Conservation (phyloP, 495 filamentous ascomycete genomes). For the Xylaria palmicola region DNA sequence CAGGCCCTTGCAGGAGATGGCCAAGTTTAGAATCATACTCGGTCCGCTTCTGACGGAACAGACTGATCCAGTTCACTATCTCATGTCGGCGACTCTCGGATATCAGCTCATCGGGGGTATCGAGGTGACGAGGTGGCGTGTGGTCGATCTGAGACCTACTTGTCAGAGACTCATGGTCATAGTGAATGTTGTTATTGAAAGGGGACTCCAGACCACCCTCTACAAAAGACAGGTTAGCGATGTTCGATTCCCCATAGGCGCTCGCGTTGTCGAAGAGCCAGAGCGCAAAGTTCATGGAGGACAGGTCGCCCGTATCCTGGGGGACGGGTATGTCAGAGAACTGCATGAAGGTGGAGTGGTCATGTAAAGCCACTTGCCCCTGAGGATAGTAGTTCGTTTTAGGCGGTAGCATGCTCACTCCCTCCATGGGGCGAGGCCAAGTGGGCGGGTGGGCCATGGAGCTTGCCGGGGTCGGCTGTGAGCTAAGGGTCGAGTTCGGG, state of each 20-base stretch:
- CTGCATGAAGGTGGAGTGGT: slow-evolving; percentile 36
- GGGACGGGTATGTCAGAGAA: slow-evolving; percentile 38
- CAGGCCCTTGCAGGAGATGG: slow-evolving; percentile 66
- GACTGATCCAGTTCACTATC: slow-evolving; percentile 72
- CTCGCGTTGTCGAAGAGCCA: slow-evolving; percentile 51
- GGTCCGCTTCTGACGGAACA: slow-evolving; percentile 73
- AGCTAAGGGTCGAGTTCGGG: slow-evolving; percentile 36
- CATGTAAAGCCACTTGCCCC: slow-evolving; percentile 31
- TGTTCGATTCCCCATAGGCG: slow-evolving; percentile 39
- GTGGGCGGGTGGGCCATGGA: slow-evolving; percentile 18
- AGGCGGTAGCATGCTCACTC: slow-evolving; percentile 44
- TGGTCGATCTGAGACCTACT: slow-evolving; percentile 74
- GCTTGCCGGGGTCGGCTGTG: slow-evolving; percentile 29
- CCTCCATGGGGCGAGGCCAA: slow-evolving; percentile 40
- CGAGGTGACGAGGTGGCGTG: slow-evolving; percentile 67
- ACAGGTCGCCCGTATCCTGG: slow-evolving; percentile 31
- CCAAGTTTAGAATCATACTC: slow-evolving; percentile 69
- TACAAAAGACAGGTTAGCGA: slow-evolving; percentile 44
- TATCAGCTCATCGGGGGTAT: slow-evolving; percentile 70
- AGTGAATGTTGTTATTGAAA: slow-evolving; percentile 52
- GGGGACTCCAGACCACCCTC: slow-evolving; percentile 51
- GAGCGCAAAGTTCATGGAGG: slow-evolving; percentile 46
- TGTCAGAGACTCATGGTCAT: slow-evolving; percentile 54
- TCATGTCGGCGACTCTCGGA: slow-evolving; percentile 82
- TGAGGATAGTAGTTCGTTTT: slow-evolving; percentile 44